Evolutionary conservation across 129 eudicot species (phyloP), one percentile per base, ranked within the genome.

Genomic region (Saussurea involucrata): DNA sequence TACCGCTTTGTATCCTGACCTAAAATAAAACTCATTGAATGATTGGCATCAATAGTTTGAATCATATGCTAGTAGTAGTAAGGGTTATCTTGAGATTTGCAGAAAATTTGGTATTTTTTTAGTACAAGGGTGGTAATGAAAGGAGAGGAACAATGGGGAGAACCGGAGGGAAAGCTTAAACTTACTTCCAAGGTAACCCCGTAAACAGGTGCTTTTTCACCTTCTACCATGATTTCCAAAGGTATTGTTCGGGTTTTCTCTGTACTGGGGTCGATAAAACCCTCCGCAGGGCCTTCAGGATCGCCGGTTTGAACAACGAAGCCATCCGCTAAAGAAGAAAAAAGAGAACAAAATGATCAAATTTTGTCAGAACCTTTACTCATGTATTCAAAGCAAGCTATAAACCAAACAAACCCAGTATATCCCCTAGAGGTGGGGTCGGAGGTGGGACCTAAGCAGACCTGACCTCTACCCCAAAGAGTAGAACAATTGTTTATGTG

Each of bases 271-370:
- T 95, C 99, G 37, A 95, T 95, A 83, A 95, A 95, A 32, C 97
- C 99, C 77, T 95, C 99, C 7, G 99, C 97, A 34, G 97, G 99
- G 58, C 99, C 99, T 72, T 92, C 92, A 33, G 99, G 99, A 71
- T 95, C 99, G 37, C 97, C 99, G 0, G 97, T 95, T 90, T 95
- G 99, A 64, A 95, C 99, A 22, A 95, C 99, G 74, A 95, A 95
- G 17, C 99, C 99, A 63, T 95, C 99, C 71, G 99, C 99, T 95
- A 85, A 42, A 81, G 46, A 75, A 73, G 12, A 67, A 80, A 73
- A 8, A 81, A 61, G 68, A 74, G 15, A 63, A 58, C 3, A 9
- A 21, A 64, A 68, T 11, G 28, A 78, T 60, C 53, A 76, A 78
- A 44, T 28, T 27, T 27, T 21, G 55, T 61, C 68, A 64, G 27